These are phyloP conservation scores for Phycomyces blakesleeanus DNA, from an alignment of 192 early-diverging fungal species.

Conservation along the genomic window DNA sequence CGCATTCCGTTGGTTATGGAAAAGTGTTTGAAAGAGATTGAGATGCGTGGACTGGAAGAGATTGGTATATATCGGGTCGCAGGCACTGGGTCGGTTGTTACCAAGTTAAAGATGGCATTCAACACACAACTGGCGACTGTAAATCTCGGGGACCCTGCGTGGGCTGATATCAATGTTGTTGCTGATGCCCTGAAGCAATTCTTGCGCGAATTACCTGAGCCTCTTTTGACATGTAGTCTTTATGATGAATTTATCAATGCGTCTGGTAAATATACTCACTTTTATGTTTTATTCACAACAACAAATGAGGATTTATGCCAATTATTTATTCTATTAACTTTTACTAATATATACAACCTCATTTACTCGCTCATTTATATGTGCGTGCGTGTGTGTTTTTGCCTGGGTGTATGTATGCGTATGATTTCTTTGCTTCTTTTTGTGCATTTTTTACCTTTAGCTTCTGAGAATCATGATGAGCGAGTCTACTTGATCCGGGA, in stretches of 20 bases:
- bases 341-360: no score
- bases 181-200: slow-evolving; percentile 93
- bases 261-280: slow-evolving; percentile 53
- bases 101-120: slow-evolving; percentile 54
- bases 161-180: slow-evolving; percentile 75
- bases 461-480: slow-evolving; percentile 66
- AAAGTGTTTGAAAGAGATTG: slow-evolving; percentile 69
- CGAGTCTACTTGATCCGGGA: slow-evolving; percentile 70
- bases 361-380: no score
- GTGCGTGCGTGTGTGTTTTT: no score
- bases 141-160: slow-evolving; percentile 55
- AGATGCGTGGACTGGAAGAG: slow-evolving; percentile 67
- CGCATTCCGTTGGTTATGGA: slow-evolving; percentile 59
- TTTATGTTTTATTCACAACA: no score
- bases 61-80: slow-evolving; percentile 75
- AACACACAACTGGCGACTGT: slow-evolving; percentile 51
- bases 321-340: no score
- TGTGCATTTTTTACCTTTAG: no score
- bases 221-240: slow-evolving; percentile 80
- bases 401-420: no score
- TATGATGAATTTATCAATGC: slow-evolving; percentile 82
- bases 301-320: no score
- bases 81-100: slow-evolving; percentile 60
- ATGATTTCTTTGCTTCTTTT: no score
- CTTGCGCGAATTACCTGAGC: slow-evolving; percentile 90